Conservation (phyloP, 192 early-diverging fungal species). For the Gigaspora rosea region DNA sequence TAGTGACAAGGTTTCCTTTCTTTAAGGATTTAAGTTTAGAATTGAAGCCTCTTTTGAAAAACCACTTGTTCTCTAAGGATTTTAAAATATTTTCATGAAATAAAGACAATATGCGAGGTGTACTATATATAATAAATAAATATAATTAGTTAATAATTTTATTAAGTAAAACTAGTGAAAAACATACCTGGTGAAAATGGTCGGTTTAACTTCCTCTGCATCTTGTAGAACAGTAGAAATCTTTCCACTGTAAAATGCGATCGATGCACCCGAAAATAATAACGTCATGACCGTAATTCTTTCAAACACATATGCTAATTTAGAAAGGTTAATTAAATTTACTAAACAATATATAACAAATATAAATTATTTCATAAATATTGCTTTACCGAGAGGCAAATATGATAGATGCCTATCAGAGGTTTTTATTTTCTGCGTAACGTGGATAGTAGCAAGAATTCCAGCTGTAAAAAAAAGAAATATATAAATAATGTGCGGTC, state of each 20-base stretch:
- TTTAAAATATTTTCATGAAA: slow-evolving; percentile 37
- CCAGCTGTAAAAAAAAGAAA: slow-evolving; percentile 35
- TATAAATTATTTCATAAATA: not conserved
- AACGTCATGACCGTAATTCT: slow-evolving; percentile 33
- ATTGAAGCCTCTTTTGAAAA: slow-evolving; percentile 43
- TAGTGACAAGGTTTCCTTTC: slow-evolving; percentile 41
- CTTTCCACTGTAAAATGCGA: slow-evolving; percentile 67
- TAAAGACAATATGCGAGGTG: slow-evolving; percentile 32
- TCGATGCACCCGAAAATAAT: slow-evolving; percentile 59
- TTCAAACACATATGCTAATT: slow-evolving; percentile 41
- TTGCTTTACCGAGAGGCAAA: slow-evolving; percentile 42
- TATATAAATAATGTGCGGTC: not conserved
- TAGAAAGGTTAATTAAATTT: not conserved
- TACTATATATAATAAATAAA: slow-evolving; percentile 20
- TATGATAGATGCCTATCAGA: slow-evolving; percentile 40
- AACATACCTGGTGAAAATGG: slow-evolving; percentile 60
- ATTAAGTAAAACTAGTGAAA: too few species aligned
- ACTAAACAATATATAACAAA: not conserved
- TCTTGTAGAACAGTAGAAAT: slow-evolving; percentile 67
- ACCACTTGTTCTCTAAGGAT: slow-evolving; percentile 38
- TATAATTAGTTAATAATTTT: not conserved
- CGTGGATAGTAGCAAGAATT: slow-evolving; percentile 37
- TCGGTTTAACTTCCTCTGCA: slow-evolving; percentile 70
- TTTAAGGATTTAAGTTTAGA: slow-evolving; percentile 32
- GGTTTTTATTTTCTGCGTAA: slow-evolving; percentile 35